Evolutionary conservation across 108 stramenopile species (phyloP).

Genomic region (Stephanodiscus minutulus): DNA sequence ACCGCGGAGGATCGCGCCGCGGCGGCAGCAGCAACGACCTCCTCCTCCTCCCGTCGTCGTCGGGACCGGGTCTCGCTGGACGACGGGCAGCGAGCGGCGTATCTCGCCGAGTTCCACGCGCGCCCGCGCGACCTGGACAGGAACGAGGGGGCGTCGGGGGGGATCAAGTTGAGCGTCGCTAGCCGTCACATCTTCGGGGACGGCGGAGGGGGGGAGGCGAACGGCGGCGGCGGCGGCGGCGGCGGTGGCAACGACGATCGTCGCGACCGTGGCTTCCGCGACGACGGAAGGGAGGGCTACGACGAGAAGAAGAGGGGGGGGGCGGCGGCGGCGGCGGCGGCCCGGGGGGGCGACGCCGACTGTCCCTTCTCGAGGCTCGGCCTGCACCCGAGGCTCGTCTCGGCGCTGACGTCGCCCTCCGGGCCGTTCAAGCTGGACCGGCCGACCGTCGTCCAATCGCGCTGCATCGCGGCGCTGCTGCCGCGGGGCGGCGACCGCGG

Average conservation of each 20-base stretch:
- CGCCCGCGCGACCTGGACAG: slow-evolving; percentile 84
- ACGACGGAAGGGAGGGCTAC: slow-evolving; percentile 1
- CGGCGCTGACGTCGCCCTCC: slow-evolving; percentile 42
- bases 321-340: too few species aligned
- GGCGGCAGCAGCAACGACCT: too few species aligned
- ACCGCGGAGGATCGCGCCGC: too few species aligned
- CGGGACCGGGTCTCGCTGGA: too few species aligned
- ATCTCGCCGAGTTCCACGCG: slow-evolving; percentile 74
- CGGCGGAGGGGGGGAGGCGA: slow-evolving; percentile 21
- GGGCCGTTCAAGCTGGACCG: slow-evolving; percentile 50
- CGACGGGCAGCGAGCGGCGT: too few species aligned
- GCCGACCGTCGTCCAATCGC: slow-evolving; percentile 77
- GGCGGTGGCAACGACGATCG: slow-evolving; percentile 14
- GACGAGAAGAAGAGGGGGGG: too few species aligned
- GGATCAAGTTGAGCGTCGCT: slow-evolving; percentile 39
- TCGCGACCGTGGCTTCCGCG: too few species aligned
- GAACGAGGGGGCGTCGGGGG: slow-evolving; percentile 46
- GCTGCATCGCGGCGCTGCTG: slow-evolving; percentile 41
- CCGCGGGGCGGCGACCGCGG: too few species aligned
- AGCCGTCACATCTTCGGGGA: slow-evolving; percentile 43
- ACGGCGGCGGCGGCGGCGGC: slow-evolving; percentile 15
- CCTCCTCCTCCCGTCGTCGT: too few species aligned
- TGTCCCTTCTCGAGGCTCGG: slow-evolving; percentile 47
- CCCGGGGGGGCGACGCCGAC: too few species aligned
- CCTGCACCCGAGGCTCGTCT: slow-evolving; percentile 56